Evolutionary conservation across 768 basidiomycete species (phyloP).

Genomic region (Mycena pura): DNA sequence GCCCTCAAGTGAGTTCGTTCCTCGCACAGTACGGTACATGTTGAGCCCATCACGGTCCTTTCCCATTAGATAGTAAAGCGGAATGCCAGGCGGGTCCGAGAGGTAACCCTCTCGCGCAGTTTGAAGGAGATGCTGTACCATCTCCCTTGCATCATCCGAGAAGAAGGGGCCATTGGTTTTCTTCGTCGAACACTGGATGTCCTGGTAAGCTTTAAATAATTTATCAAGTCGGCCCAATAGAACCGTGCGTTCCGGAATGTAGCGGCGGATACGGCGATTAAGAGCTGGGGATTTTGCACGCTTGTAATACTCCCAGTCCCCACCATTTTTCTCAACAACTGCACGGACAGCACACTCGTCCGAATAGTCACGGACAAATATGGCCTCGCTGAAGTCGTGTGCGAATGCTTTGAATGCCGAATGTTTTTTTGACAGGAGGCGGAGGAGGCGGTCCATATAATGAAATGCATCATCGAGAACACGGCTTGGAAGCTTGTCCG

Average conservation of each 20-base stretch:
- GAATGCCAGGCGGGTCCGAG: conserved; percentile 9
- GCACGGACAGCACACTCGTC: background rate
- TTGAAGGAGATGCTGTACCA: background rate
- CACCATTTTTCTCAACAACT: background rate
- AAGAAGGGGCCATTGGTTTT: background rate
- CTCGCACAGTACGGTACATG: no score
- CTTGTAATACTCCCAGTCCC: background rate
- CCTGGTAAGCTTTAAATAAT: background rate
- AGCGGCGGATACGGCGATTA: background rate
- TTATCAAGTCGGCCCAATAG: background rate
- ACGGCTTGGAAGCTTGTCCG: background rate
- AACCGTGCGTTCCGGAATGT: background rate
- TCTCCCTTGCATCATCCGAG: background rate
- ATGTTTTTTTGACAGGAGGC: background rate
- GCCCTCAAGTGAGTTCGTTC: no score
- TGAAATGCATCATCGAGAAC: conserved; percentile 3
- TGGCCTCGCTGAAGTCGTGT: background rate
- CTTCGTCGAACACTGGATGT: background rate
- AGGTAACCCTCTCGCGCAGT: background rate
- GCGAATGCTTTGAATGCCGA: background rate
- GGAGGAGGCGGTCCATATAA: background rate
- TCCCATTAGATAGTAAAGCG: no score
- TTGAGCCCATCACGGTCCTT: conserved; percentile 24
- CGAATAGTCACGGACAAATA: background rate
- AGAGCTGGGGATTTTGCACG: background rate